phyloP scores from a whole-genome alignment of 148 eudicot genomes.

The Beta vulgaris region DNA sequence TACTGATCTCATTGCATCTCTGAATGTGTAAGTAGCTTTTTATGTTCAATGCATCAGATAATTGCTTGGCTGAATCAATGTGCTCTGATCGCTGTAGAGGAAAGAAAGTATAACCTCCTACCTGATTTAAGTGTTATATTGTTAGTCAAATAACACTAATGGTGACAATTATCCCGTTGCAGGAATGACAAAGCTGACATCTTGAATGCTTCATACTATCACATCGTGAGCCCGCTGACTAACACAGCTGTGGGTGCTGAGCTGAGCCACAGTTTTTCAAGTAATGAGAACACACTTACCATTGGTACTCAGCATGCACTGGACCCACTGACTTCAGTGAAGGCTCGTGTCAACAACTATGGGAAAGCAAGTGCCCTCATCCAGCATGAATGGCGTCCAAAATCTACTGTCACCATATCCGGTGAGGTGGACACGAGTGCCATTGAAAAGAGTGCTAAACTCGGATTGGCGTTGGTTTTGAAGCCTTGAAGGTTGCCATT shows the following conservation, averaged over 20 bases:
- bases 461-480: conserved; percentile 65
- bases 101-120: background rate
- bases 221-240: conserved; percentile 61
- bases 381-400: conserved; percentile 80
- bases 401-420: conserved; percentile 59
- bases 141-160: background rate
- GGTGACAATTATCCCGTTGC: conserved; percentile 8
- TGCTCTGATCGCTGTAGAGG: background rate
- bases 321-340: conserved; percentile 60
- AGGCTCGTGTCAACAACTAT: conserved; percentile 61
- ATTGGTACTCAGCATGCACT: conserved; percentile 67
- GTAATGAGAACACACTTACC: conserved; percentile 66
- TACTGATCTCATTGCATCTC: conserved; percentile 73
- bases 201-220: conserved; percentile 66
- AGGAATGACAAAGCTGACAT: conserved; percentile 71
- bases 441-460: conserved; percentile 74
- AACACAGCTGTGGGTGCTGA: conserved; percentile 81
- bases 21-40: conserved; percentile 66
- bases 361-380: conserved; percentile 72
- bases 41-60: background rate
- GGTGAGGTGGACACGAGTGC: conserved; percentile 86
- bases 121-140: background rate
- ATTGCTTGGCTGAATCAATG: background rate
- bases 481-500: conserved; percentile 49
- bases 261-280: conserved; percentile 66